Percentiles rank a stretch among this genome's conserved stretches.
Evolutionary conservation across 2,329 filamentous ascomycete species (phyloP).

Genomic region (Penicillium occitanis): DNA sequence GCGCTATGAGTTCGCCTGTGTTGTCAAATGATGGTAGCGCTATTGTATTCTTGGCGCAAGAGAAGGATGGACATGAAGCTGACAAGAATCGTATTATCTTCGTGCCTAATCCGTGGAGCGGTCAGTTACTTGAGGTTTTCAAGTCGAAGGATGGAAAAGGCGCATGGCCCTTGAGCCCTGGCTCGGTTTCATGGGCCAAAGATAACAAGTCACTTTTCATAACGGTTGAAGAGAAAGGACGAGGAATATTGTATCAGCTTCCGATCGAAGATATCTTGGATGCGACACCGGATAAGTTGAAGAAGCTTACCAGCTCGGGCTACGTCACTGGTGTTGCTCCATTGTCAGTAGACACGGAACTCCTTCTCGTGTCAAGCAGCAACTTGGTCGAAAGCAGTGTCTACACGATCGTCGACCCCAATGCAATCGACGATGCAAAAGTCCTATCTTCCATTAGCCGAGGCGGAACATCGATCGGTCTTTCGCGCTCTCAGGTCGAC

Average conservation of each 20-base stretch:
- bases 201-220: constrained; percentile 45
- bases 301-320: constrained; percentile 43
- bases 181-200: constrained; percentile 41
- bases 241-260: constrained; percentile 45
- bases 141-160: constrained; percentile 38
- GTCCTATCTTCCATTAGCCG: constrained; percentile 42
- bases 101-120: constrained; percentile 44
- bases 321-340: constrained; percentile 42
- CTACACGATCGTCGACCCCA: constrained; percentile 44
- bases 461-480: constrained; percentile 41
- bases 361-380: constrained; percentile 45
- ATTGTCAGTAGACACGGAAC: constrained; percentile 34
- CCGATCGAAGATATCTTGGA: constrained; percentile 32
- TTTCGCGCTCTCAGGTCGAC: constrained; percentile 44
- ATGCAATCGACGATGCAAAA: constrained; percentile 29
- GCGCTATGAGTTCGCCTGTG: constrained; percentile 48
- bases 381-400: constrained; percentile 47
- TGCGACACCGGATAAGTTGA: constrained; percentile 33
- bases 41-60: constrained; percentile 47
- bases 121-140: constrained; percentile 42
- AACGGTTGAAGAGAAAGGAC: constrained; percentile 44
- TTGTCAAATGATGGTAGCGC: constrained; percentile 46
- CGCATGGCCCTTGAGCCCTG: constrained; percentile 46
- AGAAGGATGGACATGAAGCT: constrained; percentile 48
- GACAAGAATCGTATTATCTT: constrained; percentile 49